A percentile compares a stretch with the other conserved stretches of the same genome.
These are phyloP conservation scores for Pelargonium hybrid DNA, from an alignment of 441 rosid species.

Conservation along the genomic window DNA sequence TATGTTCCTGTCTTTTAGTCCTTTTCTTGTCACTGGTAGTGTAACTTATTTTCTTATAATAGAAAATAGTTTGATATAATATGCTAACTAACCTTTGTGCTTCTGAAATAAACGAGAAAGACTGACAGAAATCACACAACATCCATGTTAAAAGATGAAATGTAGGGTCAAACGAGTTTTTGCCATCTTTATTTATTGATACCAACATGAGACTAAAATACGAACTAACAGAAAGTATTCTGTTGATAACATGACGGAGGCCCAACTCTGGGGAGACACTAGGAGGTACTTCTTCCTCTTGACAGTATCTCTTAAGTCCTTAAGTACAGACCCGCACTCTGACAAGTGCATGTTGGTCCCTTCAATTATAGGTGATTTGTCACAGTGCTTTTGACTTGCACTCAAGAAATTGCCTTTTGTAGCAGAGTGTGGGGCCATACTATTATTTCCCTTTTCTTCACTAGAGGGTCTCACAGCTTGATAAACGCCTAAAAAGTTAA, in stretches of 20 bases:
- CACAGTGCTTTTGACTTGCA: not conserved
- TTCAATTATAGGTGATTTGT: slow-evolving; percentile 1
- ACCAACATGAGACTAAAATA: no score
- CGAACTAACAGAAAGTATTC: no score
- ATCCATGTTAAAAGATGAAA: no score
- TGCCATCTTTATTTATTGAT: no score
- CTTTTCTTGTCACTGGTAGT: not conserved
- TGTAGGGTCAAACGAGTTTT: no score
- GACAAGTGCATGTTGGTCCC: not conserved
- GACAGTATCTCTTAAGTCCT: slow-evolving; percentile 1
- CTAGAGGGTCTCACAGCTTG: not conserved
- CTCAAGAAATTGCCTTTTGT: slow-evolving; percentile 2
- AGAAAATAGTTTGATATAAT: not conserved
- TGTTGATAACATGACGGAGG: no score
- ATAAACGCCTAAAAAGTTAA: not conserved
- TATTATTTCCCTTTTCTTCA: not conserved
- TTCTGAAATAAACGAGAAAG: no score
- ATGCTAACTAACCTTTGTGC: no score
- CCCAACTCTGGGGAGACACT: no score
- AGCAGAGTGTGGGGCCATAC: not conserved
- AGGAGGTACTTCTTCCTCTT: not conserved
- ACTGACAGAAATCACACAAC: no score
- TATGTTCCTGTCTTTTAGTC: not conserved
- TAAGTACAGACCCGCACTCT: not conserved
- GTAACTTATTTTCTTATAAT: not conserved